Evolutionary conservation across 441 rosid genomes (phyloP).

Genomic region (Arabidopsis lyrata): DNA sequence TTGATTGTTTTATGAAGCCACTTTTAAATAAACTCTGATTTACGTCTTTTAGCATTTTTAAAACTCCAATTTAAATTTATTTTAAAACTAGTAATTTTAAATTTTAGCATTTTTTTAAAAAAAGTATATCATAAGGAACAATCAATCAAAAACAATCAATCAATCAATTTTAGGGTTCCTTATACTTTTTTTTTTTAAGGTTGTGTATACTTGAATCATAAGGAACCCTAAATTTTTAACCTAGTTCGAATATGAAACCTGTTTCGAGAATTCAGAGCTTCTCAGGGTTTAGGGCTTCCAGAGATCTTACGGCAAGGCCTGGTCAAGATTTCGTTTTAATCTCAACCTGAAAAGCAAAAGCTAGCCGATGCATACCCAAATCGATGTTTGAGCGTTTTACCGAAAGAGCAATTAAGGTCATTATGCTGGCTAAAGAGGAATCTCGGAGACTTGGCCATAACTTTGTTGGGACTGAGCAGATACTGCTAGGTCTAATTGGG

Average conservation of each 20-base stretch:
- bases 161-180: too few species aligned
- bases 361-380: constrained; percentile 57
- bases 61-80: too few species aligned
- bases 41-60: too few species aligned
- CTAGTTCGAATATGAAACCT: constrained; percentile 10
- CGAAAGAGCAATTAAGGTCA: constrained; percentile 95
- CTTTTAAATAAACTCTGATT: too few species aligned
- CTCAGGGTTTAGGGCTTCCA: constrained; percentile 70
- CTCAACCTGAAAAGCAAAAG: constrained; percentile 54
- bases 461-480: constrained; percentile 98
- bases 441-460: constrained; percentile 97
- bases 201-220: too few species aligned
- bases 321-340: constrained; percentile 55
- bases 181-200: too few species aligned
- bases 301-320: constrained; percentile 52
- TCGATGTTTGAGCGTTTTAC: constrained; percentile 99
- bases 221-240: too few species aligned
- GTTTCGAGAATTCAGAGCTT: constrained; percentile 57
- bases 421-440: constrained; percentile 98
- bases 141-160: too few species aligned
- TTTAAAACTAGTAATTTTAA: too few species aligned
- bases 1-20: too few species aligned
- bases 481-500: constrained; percentile 90
- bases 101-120: too few species aligned
- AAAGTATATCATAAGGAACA: too few species aligned